Conservation (phyloP, 2,329 filamentous ascomycete genomes). For the Colletotrichum cuscutae region DNA sequence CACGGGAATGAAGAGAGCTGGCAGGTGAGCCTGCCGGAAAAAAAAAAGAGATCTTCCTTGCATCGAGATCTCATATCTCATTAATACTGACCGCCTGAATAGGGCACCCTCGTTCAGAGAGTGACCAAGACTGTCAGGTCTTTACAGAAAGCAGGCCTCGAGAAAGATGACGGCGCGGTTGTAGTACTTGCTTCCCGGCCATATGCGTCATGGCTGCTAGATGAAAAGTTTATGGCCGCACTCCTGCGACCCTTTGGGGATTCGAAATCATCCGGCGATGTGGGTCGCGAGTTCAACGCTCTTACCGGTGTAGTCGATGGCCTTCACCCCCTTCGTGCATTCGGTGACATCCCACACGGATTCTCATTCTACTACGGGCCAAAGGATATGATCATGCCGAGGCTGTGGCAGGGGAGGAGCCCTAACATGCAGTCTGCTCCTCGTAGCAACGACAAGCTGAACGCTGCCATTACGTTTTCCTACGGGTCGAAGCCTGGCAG, state of each 20-base stretch:
- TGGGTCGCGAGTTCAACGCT: slow-evolving; percentile 52
- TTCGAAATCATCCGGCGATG: neutral
- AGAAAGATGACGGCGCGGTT: slow-evolving; percentile 51
- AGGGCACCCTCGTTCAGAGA: slow-evolving; percentile 7
- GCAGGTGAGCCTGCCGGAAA: neutral
- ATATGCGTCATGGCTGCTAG: slow-evolving; percentile 59
- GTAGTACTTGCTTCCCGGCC: slow-evolving; percentile 62
- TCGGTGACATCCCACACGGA: slow-evolving; percentile 49
- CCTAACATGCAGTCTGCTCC: neutral
- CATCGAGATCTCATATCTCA: neutral
- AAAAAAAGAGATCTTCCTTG: neutral
- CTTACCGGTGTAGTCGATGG: slow-evolving; percentile 67
- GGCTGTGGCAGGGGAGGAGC: slow-evolving; percentile 49
- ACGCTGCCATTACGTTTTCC: slow-evolving; percentile 25
- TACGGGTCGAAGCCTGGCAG: neutral
- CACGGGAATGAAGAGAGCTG: slow-evolving; percentile 12
- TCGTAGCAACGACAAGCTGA: slow-evolving; percentile 6
- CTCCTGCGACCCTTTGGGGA: slow-evolving; percentile 35
- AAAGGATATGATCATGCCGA: slow-evolving; percentile 53
- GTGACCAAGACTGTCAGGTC: neutral
- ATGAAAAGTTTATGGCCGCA: slow-evolving; percentile 51
- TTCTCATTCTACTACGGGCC: slow-evolving; percentile 63
- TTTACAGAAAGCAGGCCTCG: neutral
- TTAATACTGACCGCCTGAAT: neutral
- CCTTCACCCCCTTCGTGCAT: slow-evolving; percentile 51